Evolutionary conservation across 352 stramenopile genomes (phyloP).

Genomic region (Globisporangium nagaii): DNA sequence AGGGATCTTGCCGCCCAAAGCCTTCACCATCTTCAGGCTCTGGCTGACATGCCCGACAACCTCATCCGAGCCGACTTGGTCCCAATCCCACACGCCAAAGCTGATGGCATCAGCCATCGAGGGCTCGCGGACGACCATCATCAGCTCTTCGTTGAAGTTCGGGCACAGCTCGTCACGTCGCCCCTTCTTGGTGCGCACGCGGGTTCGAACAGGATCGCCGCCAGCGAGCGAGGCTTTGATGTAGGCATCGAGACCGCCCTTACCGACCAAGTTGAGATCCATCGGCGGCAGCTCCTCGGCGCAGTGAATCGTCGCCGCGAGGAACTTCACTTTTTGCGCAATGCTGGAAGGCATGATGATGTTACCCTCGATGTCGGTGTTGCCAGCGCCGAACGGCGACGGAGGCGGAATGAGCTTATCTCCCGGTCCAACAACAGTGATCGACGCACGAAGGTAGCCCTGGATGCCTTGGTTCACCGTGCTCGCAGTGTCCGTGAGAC

Average conservation of each 20-base stretch:
- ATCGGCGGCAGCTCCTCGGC: constrained; percentile 73
- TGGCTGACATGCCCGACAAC: constrained; percentile 68
- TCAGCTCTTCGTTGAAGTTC: constrained; percentile 76
- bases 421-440: constrained; percentile 84
- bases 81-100: constrained; percentile 70
- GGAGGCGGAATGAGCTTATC: constrained; percentile 76
- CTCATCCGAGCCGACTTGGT: constrained; percentile 70
- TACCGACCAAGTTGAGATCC: constrained; percentile 58
- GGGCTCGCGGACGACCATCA: constrained; percentile 71
- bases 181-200: constrained; percentile 74
- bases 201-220: constrained; percentile 55
- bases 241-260: constrained; percentile 68
- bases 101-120: constrained; percentile 78
- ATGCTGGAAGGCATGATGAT: constrained; percentile 79
- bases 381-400: constrained; percentile 44
- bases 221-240: constrained; percentile 54
- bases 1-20: constrained; percentile 41
- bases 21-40: constrained; percentile 69
- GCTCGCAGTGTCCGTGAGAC: constrained; percentile 80
- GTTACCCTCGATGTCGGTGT: constrained; percentile 41
- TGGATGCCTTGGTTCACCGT: constrained; percentile 85
- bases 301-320: constrained; percentile 58
- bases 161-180: constrained; percentile 58
- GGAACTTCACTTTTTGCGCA: constrained; percentile 67
- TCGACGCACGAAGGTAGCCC: constrained; percentile 85